Base-by-base conservation (phyloP, 2,329 filamentous ascomycete species). In the Cercospora citrullina region DNA sequence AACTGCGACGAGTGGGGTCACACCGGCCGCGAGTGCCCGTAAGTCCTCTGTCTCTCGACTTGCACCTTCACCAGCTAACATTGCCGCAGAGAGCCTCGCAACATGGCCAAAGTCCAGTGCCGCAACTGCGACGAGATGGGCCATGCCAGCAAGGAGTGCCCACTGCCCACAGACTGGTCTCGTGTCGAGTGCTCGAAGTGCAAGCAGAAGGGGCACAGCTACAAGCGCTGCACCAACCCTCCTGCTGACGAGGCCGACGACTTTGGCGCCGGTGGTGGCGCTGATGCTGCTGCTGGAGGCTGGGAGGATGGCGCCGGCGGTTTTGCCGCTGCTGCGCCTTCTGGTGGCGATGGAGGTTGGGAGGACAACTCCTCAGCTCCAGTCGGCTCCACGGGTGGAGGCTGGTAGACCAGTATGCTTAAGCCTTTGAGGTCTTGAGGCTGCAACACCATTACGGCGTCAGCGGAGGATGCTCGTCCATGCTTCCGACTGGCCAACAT, bases 21-120 rank as follows among this genome's bases (percentile, higher is more conserved):
- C 21, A 18, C 88, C 73, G 83, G 85, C 36, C 83, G 83, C 48
- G 88, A 91, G 74, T 91, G 89, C 75, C 88, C 90, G 51, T 63
- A 63, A 63, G 61, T 63, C 42, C 10, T 14, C 30, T n/a, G 16
- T 63, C n/a, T 63, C n/a, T n/a, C 14, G 26, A 16, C n/a, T 30
- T 36, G 14, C 21, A 36, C 7, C 5, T 9, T 14, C 60, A 63
- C 42, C 33, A 30, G n/a, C 61, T 63, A 63, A 63, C 61, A 39
- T 10, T 26, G 23, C 14, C 48, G 21, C 61, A 63, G 61, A 12
- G 33, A 64, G 18, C 88, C 85, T 16, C 84, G 84, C 66, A 85
- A 86, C 68, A 76, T 82, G 82, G 71, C 74, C 63, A 81, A 81
- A 74, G 79, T 80, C 76, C 83, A 76, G 82, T 82, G 84, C 73